A percentile compares a stretch with the other conserved stretches of the same genome.
Evolutionary conservation across 768 basidiomycete species (phyloP).

Genomic region (Postia placenta): DNA sequence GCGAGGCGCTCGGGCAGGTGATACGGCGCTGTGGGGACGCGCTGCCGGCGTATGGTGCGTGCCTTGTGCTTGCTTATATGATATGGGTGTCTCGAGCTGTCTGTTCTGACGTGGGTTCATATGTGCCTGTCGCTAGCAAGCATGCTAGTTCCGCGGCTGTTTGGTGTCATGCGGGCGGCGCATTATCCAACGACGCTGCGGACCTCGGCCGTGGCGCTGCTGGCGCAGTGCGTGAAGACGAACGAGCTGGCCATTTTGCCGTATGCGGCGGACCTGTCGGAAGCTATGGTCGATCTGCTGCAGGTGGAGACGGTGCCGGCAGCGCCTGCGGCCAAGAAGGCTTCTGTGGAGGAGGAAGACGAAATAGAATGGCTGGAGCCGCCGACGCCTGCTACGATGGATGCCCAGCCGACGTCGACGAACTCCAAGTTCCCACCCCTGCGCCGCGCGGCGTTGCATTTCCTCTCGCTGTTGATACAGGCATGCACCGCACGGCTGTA

Average conservation of each 20-base stretch:
- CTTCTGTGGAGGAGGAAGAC: slow-evolving; percentile 2
- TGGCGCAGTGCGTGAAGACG: slow-evolving; percentile 68
- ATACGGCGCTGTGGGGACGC: slow-evolving; percentile 68
- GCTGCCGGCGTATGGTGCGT: slow-evolving; percentile 62
- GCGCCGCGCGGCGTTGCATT: slow-evolving; percentile 81
- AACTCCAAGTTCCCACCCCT: slow-evolving; percentile 71
- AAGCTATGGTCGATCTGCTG: slow-evolving; percentile 72
- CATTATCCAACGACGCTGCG: slow-evolving; percentile 71
- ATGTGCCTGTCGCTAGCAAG: slow-evolving; percentile 36
- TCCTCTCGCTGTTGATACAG: slow-evolving; percentile 66
- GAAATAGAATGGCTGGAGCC: not conserved
- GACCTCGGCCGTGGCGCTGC: slow-evolving; percentile 58
- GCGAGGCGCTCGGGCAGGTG: slow-evolving; percentile 79
- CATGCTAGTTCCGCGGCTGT: slow-evolving; percentile 66
- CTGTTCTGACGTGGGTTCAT: slow-evolving; percentile 1
- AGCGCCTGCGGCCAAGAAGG: slow-evolving; percentile 1
- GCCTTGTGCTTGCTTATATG: not conserved
- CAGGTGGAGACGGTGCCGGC: slow-evolving; percentile 49
- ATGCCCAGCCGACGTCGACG: slow-evolving; percentile 50
- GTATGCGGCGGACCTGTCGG: slow-evolving; percentile 56
- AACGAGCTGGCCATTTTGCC: slow-evolving; percentile 55
- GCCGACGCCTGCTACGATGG: slow-evolving; percentile 33
- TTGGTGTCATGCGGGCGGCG: slow-evolving; percentile 49
- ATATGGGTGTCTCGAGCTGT: slow-evolving; percentile 11
- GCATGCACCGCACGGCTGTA: slow-evolving; percentile 48